phyloP scores from a whole-genome alignment of 148 eudicot genomes.

The Arbutus unedo region DNA sequence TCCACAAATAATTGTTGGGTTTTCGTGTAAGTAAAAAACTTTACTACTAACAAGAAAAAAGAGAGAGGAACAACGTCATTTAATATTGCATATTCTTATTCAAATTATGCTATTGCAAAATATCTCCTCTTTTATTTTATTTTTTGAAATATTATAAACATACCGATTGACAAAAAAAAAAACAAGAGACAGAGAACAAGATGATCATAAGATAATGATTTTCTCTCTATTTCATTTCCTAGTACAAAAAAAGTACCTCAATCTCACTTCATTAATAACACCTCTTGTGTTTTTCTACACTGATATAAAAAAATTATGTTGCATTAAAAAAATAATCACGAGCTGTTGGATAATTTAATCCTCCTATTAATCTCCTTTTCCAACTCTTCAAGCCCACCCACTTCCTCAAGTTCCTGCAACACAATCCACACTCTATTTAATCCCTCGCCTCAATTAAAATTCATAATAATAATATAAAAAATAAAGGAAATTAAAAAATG shows the following conservation, averaged over 20 bases:
- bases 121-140: background rate
- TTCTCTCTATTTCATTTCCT: background rate
- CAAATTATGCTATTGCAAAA: background rate
- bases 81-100: background rate
- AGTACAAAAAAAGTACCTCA: background rate
- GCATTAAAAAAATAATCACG: slow-evolving; percentile 12
- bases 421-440: slow-evolving; percentile 5
- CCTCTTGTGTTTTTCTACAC: background rate
- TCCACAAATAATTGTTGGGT: too few relatives aligned
- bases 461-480: background rate
- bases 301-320: background rate
- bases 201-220: background rate
- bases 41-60: background rate
- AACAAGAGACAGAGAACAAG: background rate
- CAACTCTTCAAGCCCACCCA: slow-evolving; percentile 82
- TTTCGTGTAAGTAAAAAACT: too few relatives aligned
- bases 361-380: slow-evolving; percentile 76
- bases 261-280: background rate
- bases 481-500: slow-evolving; percentile 2
- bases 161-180: too few relatives aligned
- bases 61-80: background rate
- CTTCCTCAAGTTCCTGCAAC: slow-evolving; percentile 88
- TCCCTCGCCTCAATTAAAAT: background rate
- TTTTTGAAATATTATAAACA: background rate
- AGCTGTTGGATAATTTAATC: slow-evolving; percentile 49